Percentiles rank a stretch among this genome's conserved stretches.
These are phyloP conservation scores for Coemansia sp. DNA, from an alignment of 192 early-diverging fungal genomes.

Conservation along the genomic window DNA sequence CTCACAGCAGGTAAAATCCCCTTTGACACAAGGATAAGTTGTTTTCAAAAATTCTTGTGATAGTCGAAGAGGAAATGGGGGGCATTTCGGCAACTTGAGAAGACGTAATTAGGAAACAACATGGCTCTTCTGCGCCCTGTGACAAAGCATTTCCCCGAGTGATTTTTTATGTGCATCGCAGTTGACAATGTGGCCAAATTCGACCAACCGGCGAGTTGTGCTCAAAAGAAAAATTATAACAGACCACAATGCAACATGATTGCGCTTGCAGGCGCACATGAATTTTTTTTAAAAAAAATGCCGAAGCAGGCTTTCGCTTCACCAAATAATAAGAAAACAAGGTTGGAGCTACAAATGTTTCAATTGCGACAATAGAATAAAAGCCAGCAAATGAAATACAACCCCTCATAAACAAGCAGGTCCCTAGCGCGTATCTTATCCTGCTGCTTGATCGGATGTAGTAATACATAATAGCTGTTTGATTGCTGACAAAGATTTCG, in stretches of 20 bases:
- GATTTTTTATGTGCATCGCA: neutral
- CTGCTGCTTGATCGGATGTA: too few relatives aligned
- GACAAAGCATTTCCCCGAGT: conserved; percentile 2
- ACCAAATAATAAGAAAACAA: neutral
- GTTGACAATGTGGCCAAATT: neutral
- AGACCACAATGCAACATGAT: neutral
- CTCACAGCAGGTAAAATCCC: neutral
- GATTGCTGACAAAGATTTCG: neutral
- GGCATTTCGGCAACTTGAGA: conserved; percentile 3
- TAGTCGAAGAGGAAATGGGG: neutral
- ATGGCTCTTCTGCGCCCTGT: neutral
- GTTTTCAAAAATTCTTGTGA: neutral
- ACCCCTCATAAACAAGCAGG: too few relatives aligned
- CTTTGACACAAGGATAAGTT: neutral
- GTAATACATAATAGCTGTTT: neutral
- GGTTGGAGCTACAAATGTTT: neutral
- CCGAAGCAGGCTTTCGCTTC: neutral
- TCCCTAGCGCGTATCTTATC: too few relatives aligned
- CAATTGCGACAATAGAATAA: neutral
- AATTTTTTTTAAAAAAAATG: neutral
- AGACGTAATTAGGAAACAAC: neutral
- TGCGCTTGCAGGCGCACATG: neutral
- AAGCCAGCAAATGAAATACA: neutral
- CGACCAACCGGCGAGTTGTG: neutral
- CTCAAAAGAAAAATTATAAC: neutral